Conservation (phyloP, 257 asterid species). For the Nicotiana attenuata region DNA sequence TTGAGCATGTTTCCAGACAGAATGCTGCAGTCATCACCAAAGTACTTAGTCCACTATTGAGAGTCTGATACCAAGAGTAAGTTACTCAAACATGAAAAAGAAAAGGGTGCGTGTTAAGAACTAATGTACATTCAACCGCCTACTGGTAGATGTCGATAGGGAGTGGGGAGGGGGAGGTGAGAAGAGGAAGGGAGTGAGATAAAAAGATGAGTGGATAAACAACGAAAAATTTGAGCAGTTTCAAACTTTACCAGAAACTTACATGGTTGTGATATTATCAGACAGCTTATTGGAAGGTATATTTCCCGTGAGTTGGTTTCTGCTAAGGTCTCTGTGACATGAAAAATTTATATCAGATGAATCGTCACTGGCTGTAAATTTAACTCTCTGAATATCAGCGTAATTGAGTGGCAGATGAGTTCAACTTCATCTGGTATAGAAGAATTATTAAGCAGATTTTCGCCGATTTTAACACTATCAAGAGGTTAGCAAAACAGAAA, state of each 20-base stretch:
- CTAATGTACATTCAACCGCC: background rate
- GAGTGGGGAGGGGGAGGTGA: background rate
- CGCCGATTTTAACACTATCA: background rate
- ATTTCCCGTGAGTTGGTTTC: constrained; percentile 34
- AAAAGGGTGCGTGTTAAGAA: background rate
- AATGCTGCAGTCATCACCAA: constrained; percentile 27
- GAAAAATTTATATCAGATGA: background rate
- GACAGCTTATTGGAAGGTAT: constrained; percentile 32
- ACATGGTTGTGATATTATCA: constrained; percentile 45
- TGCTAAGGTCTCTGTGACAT: constrained; percentile 49
- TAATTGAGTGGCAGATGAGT: background rate
- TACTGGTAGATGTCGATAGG: background rate
- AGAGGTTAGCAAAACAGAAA: background rate
- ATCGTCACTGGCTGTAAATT: background rate
- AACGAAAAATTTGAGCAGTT: background rate
- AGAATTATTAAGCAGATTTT: constrained; percentile 1
- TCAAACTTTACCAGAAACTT: constrained; percentile 7
- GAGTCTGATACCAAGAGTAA: background rate
- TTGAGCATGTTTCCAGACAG: constrained; percentile 41
- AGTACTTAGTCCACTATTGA: background rate
- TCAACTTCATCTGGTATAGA: background rate
- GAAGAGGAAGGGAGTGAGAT: background rate
- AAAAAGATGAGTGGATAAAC: background rate
- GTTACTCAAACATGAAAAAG: background rate
- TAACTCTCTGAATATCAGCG: background rate